Base-by-base conservation (phyloP, 306 rosid genomes). In the Lathyrus aphaca region DNA sequence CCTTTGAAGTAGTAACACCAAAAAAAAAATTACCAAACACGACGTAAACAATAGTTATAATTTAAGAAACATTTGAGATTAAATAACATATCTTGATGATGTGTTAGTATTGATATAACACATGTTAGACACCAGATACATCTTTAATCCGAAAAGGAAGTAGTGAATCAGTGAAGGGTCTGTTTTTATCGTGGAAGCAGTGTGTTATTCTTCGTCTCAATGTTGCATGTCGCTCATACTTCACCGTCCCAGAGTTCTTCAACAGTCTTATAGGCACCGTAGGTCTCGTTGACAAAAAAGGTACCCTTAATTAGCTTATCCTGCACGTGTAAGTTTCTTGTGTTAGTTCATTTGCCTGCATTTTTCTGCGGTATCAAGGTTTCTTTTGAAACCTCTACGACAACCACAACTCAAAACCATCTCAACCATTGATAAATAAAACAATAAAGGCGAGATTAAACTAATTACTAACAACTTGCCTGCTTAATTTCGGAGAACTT, bases 241-340 rank as follows among this genome's bases (percentile, higher is more conserved):
- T 84, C 84, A n/a, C 80, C 88, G 71, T 86, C 90, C 90, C 88
- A 89, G 13, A 86, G 83, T 59, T 89, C 92, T 77, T 84, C 90
- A 45, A 70, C 9, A 63, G 76, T 84, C 79, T 39, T 84, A 54
- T 77, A 82, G 44, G 56, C 55, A 23, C 89, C 87, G 1, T 50
- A 37, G 32, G 79, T 86, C 59, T 81, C 82, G 2, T 70, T 77
- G 27, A 77, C 81, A 42, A 63, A 71, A 3, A 69, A 74, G 25
- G 48, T 35, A 0, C 82, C 88, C 66, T 60, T 83, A 14, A 82
- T 4, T 59, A 84, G 71, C 74, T 74, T 89, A 51, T 72, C 91
- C 96, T 82, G 91, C 83, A 78, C 0, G 6, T 64, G 25, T 45
- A 30, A 59, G 53, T 63, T 74, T 18, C 51, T 42, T 32, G 40